Evolutionary conservation across 2,329 filamentous ascomycete genomes (phyloP).

Genomic region (Xylariomycetidae sp.): DNA sequence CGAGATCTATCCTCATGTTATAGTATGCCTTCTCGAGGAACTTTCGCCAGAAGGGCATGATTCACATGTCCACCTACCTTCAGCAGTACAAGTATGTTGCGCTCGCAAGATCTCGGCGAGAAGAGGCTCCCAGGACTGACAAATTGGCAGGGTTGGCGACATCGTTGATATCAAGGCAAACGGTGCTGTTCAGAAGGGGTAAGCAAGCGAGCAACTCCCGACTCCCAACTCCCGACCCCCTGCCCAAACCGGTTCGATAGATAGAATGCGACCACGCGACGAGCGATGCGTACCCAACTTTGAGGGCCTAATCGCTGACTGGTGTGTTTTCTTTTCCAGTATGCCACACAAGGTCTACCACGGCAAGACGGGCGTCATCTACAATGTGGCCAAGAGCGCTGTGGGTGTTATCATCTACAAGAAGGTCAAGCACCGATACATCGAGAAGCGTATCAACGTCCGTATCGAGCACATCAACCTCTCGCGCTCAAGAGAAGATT

Average conservation of each 20-base stretch:
- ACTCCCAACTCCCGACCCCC: conserved; percentile 3
- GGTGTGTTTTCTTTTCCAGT: conserved; percentile 44
- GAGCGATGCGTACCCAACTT: conserved; percentile 1
- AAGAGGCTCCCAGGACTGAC: conserved; percentile 45
- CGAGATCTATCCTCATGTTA: too few relatives aligned
- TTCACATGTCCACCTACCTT: conserved; percentile 90
- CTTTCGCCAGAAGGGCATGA: conserved; percentile 95
- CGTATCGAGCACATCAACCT: conserved; percentile 94
- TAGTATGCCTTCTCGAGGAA: conserved; percentile 88
- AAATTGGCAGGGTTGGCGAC: conserved; percentile 73
- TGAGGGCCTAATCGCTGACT: conserved; percentile 20
- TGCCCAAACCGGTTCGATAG: neutral
- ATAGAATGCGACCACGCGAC: conserved; percentile 2
- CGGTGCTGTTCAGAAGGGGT: conserved; percentile 98
- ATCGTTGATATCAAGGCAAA: conserved; percentile 99
- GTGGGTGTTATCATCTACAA: conserved; percentile 99
- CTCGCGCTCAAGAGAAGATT: conserved; percentile 94
- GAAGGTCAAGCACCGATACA: conserved; percentile 98
- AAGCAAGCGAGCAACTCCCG: conserved; percentile 35
- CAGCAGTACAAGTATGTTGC: conserved; percentile 75
- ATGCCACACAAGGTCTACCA: conserved; percentile 99
- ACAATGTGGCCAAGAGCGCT: conserved; percentile 98
- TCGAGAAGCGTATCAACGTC: conserved; percentile 99
- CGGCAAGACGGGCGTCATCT: conserved; percentile 96
- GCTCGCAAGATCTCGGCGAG: conserved; percentile 12